These are phyloP conservation scores for Eucalyptus curtisii DNA, from an alignment of 345 rosid genomes.

Conservation along the genomic window DNA sequence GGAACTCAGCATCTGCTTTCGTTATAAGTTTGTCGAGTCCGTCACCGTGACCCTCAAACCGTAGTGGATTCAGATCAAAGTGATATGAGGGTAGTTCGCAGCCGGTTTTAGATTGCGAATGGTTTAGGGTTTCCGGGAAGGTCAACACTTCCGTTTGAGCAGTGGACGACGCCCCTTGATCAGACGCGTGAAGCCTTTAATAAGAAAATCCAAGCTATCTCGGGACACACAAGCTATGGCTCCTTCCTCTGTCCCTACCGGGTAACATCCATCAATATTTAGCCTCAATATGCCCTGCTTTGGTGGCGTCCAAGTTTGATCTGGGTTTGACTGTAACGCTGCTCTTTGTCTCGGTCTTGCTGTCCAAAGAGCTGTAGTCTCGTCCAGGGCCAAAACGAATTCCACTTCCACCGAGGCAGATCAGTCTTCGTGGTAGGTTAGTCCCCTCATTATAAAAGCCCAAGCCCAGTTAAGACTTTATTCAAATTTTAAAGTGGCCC, in stretches of 20 bases:
- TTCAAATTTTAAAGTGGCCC: not conserved
- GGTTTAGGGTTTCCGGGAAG: no score
- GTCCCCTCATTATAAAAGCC: not conserved
- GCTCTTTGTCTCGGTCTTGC: not conserved
- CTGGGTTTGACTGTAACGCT: not conserved
- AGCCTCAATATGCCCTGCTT: not conserved
- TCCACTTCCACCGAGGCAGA: not conserved
- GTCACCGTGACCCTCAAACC: no score
- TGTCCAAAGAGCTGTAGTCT: rapidly evolving
- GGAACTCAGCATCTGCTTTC: no score
- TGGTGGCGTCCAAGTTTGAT: not conserved
- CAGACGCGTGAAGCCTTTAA: no score
- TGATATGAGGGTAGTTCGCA: not conserved
- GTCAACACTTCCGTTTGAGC: not conserved
- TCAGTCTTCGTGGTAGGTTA: not conserved
- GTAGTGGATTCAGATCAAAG: not conserved
- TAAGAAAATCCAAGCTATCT: no score
- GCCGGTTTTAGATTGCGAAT: no score
- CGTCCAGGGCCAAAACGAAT: not conserved
- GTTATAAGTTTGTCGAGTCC: no score
- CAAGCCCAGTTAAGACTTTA: not conserved
- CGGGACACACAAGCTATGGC: no score
- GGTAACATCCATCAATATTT: not conserved
- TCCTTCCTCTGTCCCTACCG: not conserved
- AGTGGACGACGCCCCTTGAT: no score